Conservation (phyloP, 352 stramenopile genomes). For the Phytophthora boehmeriae region DNA sequence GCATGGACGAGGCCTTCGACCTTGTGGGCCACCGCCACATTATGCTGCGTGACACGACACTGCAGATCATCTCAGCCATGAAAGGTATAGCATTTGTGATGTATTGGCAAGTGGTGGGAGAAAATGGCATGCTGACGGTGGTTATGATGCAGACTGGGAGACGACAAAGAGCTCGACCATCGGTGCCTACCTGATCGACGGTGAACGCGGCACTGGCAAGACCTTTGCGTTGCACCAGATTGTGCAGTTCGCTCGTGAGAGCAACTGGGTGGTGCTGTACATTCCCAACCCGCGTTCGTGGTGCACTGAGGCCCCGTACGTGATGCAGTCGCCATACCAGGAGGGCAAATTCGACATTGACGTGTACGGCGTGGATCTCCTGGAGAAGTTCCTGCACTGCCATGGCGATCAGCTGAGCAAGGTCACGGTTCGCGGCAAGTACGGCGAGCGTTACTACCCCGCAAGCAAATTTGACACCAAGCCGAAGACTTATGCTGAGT, state of each 20-base stretch:
- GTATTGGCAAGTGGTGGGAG: neutral
- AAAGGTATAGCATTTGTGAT: slow-evolving; percentile 48
- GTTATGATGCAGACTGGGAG: slow-evolving; percentile 57
- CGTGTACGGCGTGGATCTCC: slow-evolving; percentile 74
- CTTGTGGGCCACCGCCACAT: slow-evolving; percentile 84
- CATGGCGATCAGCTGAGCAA: slow-evolving; percentile 72
- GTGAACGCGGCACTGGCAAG: slow-evolving; percentile 84
- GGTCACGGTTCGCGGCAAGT: slow-evolving; percentile 69
- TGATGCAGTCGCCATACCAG: slow-evolving; percentile 82
- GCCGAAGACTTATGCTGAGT: slow-evolving; percentile 66
- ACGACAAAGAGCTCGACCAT: slow-evolving; percentile 50
- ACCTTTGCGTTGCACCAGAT: slow-evolving; percentile 87
- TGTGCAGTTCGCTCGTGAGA: slow-evolving; percentile 87
- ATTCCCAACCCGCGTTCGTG: slow-evolving; percentile 78
- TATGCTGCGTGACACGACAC: slow-evolving; percentile 82
- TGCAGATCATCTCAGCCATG: slow-evolving; percentile 78
- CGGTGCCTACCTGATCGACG: slow-evolving; percentile 77
- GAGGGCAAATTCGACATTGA: slow-evolving; percentile 89
- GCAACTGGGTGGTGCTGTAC: slow-evolving; percentile 87
- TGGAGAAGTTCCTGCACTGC: slow-evolving; percentile 82
- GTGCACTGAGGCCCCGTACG: slow-evolving; percentile 81
- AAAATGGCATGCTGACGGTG: slow-evolving; percentile 5
- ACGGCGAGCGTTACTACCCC: slow-evolving; percentile 83
- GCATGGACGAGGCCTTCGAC: slow-evolving; percentile 82
- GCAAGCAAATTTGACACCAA: slow-evolving; percentile 68